Conservation (phyloP, 441 rosid species). For the Mallotus japonicus region DNA sequence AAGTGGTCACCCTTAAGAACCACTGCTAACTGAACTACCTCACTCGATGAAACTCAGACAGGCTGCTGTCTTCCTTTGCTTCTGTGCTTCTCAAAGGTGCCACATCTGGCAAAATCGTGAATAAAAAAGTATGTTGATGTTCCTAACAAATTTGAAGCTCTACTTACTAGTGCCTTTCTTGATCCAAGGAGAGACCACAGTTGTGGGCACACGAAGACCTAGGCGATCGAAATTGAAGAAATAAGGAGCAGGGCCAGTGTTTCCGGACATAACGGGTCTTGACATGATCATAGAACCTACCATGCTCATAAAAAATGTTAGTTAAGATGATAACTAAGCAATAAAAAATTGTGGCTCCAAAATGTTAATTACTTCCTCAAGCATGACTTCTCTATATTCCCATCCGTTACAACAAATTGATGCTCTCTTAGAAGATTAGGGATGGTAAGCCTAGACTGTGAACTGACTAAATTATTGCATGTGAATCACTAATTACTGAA, state of each 20-base stretch:
- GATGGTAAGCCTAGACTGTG: too few species aligned
- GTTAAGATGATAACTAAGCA: too few species aligned
- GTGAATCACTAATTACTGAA: too few species aligned
- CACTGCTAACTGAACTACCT: constrained; percentile 85
- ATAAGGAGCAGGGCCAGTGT: constrained; percentile 87
- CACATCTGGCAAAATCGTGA: constrained; percentile 69
- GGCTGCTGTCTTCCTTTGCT: constrained; percentile 56
- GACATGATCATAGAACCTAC: constrained; percentile 93
- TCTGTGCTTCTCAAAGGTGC: constrained; percentile 58
- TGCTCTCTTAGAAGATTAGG: too few species aligned
- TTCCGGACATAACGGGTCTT: constrained; percentile 73
- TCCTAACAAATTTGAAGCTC: constrained; percentile 11
- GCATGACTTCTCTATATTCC: too few species aligned
- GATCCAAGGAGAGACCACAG: constrained; percentile 97
- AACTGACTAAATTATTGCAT: too few species aligned
- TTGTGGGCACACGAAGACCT: constrained; percentile 92
- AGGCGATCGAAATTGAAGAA: constrained; percentile 91
- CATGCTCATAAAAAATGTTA: too few species aligned
- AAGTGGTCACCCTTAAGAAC: constrained; percentile 88
- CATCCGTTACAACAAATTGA: too few species aligned
- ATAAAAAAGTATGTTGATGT: too few species aligned
- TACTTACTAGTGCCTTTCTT: constrained; percentile 75
- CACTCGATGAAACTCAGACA: constrained; percentile 80
- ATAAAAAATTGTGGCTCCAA: too few species aligned
- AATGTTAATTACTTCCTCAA: too few species aligned